Conservation (phyloP, 176 grass and related monocot species). For the sorghum (Sorghum bicolor) region DNA sequence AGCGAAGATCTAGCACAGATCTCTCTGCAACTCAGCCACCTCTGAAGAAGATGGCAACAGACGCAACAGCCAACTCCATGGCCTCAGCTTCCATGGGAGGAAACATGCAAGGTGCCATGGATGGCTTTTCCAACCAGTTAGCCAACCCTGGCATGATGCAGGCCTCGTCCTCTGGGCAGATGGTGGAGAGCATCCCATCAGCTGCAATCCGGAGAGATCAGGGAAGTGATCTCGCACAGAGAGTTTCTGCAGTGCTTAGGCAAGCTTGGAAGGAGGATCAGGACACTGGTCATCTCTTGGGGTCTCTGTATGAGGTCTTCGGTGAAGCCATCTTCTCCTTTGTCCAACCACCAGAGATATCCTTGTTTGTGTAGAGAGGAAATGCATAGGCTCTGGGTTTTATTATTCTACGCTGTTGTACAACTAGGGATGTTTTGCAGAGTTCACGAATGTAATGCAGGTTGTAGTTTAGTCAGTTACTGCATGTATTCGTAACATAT, state of each 20-base stretch:
- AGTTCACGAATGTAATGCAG: background rate
- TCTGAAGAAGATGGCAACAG: slow-evolving; percentile 68
- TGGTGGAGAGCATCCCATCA: slow-evolving; percentile 19
- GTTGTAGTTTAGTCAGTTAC: background rate
- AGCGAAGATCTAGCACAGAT: slow-evolving; percentile 54
- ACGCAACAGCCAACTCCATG: slow-evolving; percentile 35
- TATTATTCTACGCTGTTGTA: slow-evolving; percentile 11
- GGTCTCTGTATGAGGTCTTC: slow-evolving; percentile 60
- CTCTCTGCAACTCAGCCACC: slow-evolving; percentile 56
- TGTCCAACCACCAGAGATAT: slow-evolving; percentile 61
- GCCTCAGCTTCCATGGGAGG: slow-evolving; percentile 27
- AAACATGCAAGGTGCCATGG: slow-evolving; percentile 45
- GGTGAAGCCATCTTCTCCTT: slow-evolving; percentile 82
- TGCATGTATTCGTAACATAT: too few species aligned
- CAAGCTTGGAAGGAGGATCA: slow-evolving; percentile 94
- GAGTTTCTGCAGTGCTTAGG: slow-evolving; percentile 51
- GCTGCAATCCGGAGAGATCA: slow-evolving; percentile 40
- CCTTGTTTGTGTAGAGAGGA: slow-evolving; percentile 55
- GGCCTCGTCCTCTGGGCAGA: slow-evolving; percentile 42
- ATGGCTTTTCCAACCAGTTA: slow-evolving; percentile 47
- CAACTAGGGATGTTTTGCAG: background rate
- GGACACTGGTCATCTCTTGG: slow-evolving; percentile 60
- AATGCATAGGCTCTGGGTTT: background rate
- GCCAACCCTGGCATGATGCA: slow-evolving; percentile 35
- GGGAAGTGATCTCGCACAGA: slow-evolving; percentile 31